Base-by-base conservation (phyloP, 2,329 filamentous ascomycete species). In the Furcasterigmium sp. region DNA sequence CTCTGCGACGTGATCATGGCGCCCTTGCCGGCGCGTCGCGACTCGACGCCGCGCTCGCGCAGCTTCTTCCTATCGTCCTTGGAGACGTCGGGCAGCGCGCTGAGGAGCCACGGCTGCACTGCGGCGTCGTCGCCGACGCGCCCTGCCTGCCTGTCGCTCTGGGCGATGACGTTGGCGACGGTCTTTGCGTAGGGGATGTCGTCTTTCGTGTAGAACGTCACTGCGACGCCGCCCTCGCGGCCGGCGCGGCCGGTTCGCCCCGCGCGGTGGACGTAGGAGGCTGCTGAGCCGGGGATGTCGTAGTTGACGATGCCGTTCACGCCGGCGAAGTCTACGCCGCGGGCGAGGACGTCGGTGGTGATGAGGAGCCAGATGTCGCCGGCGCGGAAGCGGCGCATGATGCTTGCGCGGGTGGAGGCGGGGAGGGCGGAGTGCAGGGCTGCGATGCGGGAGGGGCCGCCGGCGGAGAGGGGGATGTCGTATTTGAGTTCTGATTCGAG, bases 291-390 rank as follows among this genome's bases (percentile, higher is more conserved):
- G 0, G 93, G 93, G 8, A 96, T 89, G 62, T 98, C 93, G 67
- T 96, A 98, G 66, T 97, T 98, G 41, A 98, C 87, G 0, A 98
- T 91, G 37, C 91, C 90, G 56, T 96, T 96, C 50, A 98, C 84
- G 39, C 93, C 93, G 8, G 87, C 82, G 68, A 98, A 96, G 64
- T 98, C 93, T 32, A 98, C 84, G 17, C 93, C 93, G 26, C 93
- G 86, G 14, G 91, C 86, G 10, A 98, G 74, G 8, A 98, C 78
- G 59, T 98, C 93, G 0, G 93, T 98, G 0, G 93, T 97, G 60
- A 98, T 93, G 28, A 98, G 75, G 7, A 97, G 82, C 93, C 93
- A 98, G 48, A 97, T 84, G 59, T 97, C 90, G 51, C 91, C 93
- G 26, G 83, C 83, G 28, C 93, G 84, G 71, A 98, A 97, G 17